Conservation (phyloP, 1,284 basidiomycete species). For the Phenoliferia sp. region DNA sequence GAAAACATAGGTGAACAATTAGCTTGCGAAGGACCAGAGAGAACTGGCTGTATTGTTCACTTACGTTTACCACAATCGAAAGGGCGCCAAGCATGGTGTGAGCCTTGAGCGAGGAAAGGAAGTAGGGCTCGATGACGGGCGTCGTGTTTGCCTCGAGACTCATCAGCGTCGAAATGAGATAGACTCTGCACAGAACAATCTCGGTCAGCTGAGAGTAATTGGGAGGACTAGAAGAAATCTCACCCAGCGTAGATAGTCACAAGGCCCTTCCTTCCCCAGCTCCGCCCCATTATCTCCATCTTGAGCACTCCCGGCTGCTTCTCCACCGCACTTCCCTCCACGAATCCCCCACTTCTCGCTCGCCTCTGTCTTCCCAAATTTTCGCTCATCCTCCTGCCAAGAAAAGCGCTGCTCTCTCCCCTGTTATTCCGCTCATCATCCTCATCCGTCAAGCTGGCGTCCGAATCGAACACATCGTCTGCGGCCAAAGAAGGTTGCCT, state of each 20-base stretch:
- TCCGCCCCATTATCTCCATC: constrained; percentile 30
- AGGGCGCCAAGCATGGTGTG: constrained; percentile 36
- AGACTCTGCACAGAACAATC: constrained; percentile 8
- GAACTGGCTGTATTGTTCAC: too few species aligned
- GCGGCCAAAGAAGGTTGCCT: not conserved
- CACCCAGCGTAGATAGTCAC: constrained; percentile 29
- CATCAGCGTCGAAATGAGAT: constrained; percentile 31
- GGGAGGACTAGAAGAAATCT: not conserved
- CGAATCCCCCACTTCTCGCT: constrained; percentile 1
- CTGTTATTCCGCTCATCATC: not conserved
- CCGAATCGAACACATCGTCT: constrained; percentile 21
- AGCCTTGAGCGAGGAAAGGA: constrained; percentile 35
- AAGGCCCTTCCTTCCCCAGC: constrained; percentile 23
- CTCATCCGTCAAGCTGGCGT: constrained; percentile 9
- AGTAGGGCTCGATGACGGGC: constrained; percentile 39
- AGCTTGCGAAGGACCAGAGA: not conserved
- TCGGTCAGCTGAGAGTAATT: not conserved
- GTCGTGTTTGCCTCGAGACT: constrained; percentile 37
- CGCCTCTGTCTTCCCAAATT: not conserved
- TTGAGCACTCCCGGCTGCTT: constrained; percentile 32
- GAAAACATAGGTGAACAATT: not conserved
- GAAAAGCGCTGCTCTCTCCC: not conserved
- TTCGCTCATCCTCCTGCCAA: not conserved
- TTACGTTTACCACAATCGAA: constrained; percentile 36
- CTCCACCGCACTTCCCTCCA: constrained; percentile 5